Evolutionary conservation across 2,329 filamentous ascomycete species (phyloP).

Genomic region (Cladosporium sp.): DNA sequence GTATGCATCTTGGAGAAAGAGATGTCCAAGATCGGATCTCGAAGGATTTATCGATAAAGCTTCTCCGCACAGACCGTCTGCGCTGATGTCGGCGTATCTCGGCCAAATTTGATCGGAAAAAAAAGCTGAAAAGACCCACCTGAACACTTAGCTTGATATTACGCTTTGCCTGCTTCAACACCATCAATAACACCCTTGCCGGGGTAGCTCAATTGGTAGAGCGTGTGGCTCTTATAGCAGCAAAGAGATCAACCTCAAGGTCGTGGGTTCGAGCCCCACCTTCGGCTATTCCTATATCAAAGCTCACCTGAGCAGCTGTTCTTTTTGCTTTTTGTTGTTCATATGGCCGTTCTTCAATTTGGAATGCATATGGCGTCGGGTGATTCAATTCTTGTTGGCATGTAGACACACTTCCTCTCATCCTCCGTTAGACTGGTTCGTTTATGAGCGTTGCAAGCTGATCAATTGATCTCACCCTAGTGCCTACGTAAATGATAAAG

Average conservation of each 20-base stretch:
- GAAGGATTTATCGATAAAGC: not conserved
- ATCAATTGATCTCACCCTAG: not conserved
- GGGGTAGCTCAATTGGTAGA: not conserved
- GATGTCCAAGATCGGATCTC: not conserved
- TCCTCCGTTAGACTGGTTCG: not conserved
- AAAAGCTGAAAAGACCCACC: not conserved
- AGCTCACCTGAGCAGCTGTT: not conserved
- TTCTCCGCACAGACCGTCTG: not conserved
- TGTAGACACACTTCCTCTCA: too few species aligned
- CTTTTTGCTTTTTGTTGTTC: not conserved
- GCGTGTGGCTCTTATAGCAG: not conserved
- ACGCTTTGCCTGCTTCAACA: not conserved
- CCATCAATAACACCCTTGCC: not conserved
- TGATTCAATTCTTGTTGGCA: too few species aligned
- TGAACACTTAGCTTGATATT: too few species aligned
- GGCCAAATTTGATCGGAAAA: not conserved
- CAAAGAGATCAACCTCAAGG: constrained; percentile 1
- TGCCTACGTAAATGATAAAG: too few species aligned
- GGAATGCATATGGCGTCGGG: too few species aligned
- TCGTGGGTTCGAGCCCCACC: not conserved
- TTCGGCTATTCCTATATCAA: not conserved
- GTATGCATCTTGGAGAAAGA: not conserved
- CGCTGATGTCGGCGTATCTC: not conserved
- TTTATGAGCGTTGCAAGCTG: not conserved
- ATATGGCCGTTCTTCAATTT: too few species aligned